Evolutionary conservation across 176 grass and related monocot species (phyloP).

Genomic region (Triticum turgidum): DNA sequence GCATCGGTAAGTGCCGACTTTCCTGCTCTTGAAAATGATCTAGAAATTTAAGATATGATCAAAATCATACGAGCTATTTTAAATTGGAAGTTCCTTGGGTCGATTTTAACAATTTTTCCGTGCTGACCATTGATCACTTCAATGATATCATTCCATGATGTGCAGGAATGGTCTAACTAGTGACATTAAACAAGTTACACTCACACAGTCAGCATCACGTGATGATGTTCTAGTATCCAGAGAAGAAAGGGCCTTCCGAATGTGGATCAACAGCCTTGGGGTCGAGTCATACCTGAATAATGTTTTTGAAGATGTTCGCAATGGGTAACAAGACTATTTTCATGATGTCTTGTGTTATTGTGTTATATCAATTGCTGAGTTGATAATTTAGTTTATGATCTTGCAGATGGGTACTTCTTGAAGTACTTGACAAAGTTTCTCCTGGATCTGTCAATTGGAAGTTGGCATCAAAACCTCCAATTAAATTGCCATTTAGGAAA

Average conservation of each 20-base stretch:
- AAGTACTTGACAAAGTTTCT: slow-evolving; percentile 97
- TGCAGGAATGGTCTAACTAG: slow-evolving; percentile 91
- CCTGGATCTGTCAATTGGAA: slow-evolving; percentile 94
- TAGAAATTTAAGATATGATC: neutral
- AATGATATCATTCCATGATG: slow-evolving; percentile 16
- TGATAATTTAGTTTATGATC: slow-evolving; percentile 1
- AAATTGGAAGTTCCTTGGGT: too few relatives aligned
- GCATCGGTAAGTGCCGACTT: slow-evolving; percentile 56
- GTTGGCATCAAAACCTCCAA: slow-evolving; percentile 87
- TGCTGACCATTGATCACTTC: slow-evolving; percentile 20
- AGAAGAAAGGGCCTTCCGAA: slow-evolving; percentile 95
- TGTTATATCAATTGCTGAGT: slow-evolving; percentile 10
- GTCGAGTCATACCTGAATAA: slow-evolving; percentile 92
- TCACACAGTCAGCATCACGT: slow-evolving; percentile 48
- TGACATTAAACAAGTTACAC: slow-evolving; percentile 66
- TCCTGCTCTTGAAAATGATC: neutral
- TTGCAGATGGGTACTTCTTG: slow-evolving; percentile 98
- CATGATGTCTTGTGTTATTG: neutral
- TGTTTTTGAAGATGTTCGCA: slow-evolving; percentile 95
- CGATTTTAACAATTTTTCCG: neutral
- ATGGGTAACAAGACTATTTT: slow-evolving; percentile 61
- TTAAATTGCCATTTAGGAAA: slow-evolving; percentile 95
- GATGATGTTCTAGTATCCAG: slow-evolving; percentile 89
- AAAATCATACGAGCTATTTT: neutral
- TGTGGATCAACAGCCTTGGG: slow-evolving; percentile 99